A percentile compares a stretch with the other conserved stretches of the same genome.
phyloP scores from a whole-genome alignment of 2,329 filamentous ascomycete species.

The Dryadomyces quercus-mongolicae region DNA sequence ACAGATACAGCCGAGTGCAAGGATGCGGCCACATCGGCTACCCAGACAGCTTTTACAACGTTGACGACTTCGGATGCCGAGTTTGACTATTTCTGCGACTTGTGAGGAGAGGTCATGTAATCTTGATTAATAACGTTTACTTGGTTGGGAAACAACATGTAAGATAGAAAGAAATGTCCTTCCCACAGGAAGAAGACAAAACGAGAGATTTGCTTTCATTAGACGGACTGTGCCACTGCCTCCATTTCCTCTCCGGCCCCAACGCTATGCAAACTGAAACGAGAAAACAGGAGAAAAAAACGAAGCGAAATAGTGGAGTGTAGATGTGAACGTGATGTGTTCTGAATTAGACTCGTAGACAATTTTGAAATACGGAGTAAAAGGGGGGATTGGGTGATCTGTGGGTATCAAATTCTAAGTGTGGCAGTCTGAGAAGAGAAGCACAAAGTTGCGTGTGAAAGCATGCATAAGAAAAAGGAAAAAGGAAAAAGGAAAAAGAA shows the following conservation, averaged over 20 bases:
- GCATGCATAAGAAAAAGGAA: neutral
- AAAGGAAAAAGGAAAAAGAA: neutral
- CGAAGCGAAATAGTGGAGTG: neutral
- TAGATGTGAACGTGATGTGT: neutral
- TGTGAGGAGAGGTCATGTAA: conserved; percentile 11
- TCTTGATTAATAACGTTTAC: neutral
- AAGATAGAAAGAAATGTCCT: neutral
- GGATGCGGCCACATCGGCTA: conserved; percentile 17
- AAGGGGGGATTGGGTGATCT: neutral
- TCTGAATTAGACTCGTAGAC: no score
- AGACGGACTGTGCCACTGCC: neutral
- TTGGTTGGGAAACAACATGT: neutral
- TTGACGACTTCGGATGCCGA: conserved; percentile 28
- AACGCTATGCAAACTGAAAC: neutral
- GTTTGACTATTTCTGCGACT: conserved; percentile 35
- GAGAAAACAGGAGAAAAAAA: neutral
- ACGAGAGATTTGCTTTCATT: neutral
- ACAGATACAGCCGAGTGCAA: conserved; percentile 26
- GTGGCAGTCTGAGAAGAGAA: conserved; percentile 1
- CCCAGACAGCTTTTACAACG: conserved; percentile 18
- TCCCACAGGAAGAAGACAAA: neutral
- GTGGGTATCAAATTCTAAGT: conserved; percentile 3
- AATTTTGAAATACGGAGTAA: neutral
- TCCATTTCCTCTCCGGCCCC: neutral
- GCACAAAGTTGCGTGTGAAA: neutral